Evolutionary conservation across 495 filamentous ascomycete species (phyloP).

Genomic region (Daldinia loculata): DNA sequence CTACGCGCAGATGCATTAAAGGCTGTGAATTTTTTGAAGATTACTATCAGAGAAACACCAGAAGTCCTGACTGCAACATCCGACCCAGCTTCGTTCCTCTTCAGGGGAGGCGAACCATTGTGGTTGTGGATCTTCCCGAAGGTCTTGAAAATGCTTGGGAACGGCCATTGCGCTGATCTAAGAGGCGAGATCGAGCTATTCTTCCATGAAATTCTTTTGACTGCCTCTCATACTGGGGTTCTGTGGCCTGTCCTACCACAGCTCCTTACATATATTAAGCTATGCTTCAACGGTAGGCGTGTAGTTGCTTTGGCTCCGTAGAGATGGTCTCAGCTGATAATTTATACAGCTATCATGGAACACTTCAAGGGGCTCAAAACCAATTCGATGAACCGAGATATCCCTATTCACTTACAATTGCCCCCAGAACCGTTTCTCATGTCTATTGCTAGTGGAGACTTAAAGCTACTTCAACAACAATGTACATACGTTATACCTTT

Average conservation of each 20-base stretch:
- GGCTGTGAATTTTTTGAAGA: conserved; percentile 69
- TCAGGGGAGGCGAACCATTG: conserved; percentile 68
- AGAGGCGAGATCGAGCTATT: conserved; percentile 59
- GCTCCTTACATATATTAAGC: conserved; percentile 55
- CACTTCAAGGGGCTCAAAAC: conserved; percentile 20
- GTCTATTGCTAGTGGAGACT: conserved; percentile 13
- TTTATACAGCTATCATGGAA: conserved; percentile 23
- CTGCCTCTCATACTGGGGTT: conserved; percentile 47
- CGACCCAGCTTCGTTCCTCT: conserved; percentile 49
- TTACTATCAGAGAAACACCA: conserved; percentile 78
- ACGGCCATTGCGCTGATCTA: conserved; percentile 51
- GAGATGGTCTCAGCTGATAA: conserved; percentile 27
- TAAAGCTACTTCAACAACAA: conserved; percentile 31
- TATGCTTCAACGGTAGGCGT: conserved; percentile 51
- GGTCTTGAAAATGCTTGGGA: conserved; percentile 65
- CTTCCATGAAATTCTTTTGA: conserved; percentile 55
- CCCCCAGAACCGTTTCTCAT: conserved; percentile 34
- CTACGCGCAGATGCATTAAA: conserved; percentile 72
- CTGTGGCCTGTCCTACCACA: conserved; percentile 58
- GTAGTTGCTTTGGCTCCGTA: conserved; percentile 8
- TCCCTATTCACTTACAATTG: conserved; percentile 33
- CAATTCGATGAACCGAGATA: conserved; percentile 26
- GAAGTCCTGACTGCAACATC: conserved; percentile 66
- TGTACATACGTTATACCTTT: conserved; percentile 37
- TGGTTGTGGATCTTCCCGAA: conserved; percentile 82